Conservation (phyloP, 371 early-diverging fungal species). For the Mortierella sp. region DNA sequence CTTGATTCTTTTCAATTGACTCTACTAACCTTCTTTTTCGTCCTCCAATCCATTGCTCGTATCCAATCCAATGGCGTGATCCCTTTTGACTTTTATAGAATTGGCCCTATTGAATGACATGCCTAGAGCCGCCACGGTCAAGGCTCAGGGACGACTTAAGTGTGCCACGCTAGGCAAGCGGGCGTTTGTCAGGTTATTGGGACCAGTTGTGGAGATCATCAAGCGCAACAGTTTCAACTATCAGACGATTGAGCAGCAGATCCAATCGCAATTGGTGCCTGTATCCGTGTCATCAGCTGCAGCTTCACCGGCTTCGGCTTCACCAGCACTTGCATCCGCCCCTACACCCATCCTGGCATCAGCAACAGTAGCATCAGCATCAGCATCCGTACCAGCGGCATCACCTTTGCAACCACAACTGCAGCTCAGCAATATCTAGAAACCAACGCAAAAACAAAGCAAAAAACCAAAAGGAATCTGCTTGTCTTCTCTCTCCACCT, state of each 20-base stretch:
- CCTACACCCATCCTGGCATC: conserved; percentile 18
- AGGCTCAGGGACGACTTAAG: conserved; percentile 88
- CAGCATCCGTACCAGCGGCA: conserved; percentile 22
- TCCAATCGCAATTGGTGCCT: conserved; percentile 44
- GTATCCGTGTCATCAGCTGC: conserved; percentile 4
- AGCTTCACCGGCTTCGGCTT: conserved; percentile 21
- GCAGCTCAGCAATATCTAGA: conserved; percentile 32
- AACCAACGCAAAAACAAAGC: background rate
- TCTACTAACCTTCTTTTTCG: too few relatives aligned
- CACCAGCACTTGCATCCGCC: conserved; percentile 15
- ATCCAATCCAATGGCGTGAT: conserved; percentile 45
- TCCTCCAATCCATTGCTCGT: too few relatives aligned
- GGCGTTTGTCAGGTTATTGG: conserved; percentile 92
- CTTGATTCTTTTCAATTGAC: too few relatives aligned
- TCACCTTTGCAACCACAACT: conserved; percentile 21
- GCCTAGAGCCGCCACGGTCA: conserved; percentile 92
- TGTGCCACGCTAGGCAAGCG: conserved; percentile 92
- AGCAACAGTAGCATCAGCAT: conserved; percentile 12
- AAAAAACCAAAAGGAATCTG: background rate
- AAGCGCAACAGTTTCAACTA: conserved; percentile 91
- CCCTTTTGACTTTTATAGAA: conserved; percentile 62
- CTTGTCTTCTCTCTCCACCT: too few relatives aligned
- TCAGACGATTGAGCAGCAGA: conserved; percentile 55
- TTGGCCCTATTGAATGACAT: conserved; percentile 91
- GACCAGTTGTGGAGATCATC: conserved; percentile 93